phyloP scores from a whole-genome alignment of 768 basidiomycete species.

The Collybia sp. region DNA sequence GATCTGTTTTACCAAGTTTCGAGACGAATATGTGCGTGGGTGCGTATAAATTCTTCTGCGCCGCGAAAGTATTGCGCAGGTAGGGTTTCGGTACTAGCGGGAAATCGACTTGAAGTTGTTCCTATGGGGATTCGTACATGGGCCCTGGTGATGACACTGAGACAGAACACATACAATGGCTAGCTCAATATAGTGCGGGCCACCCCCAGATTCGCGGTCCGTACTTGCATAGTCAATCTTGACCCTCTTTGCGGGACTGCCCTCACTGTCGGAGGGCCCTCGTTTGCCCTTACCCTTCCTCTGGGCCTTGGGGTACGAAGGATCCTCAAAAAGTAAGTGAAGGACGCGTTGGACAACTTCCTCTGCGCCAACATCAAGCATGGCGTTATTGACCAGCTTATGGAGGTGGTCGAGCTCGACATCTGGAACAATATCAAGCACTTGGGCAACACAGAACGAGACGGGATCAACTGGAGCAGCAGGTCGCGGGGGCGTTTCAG shows the following conservation, averaged over 20 bases:
- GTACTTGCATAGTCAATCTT: constrained; percentile 52
- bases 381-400: constrained; percentile 40
- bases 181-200: constrained; percentile 41
- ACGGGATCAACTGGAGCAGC: constrained; percentile 12
- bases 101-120: constrained; percentile 52
- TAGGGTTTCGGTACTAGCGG: constrained; percentile 52
- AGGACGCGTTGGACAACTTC: constrained; percentile 50
- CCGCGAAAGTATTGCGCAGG: constrained; percentile 38
- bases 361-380: constrained; percentile 15
- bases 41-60: constrained; percentile 50
- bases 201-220: constrained; percentile 39
- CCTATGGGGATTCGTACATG: constrained; percentile 22
- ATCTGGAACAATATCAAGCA: constrained; percentile 70
- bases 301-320: constrained; percentile 50
- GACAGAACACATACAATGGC: constrained; percentile 40
- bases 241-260: constrained; percentile 26
- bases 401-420: constrained; percentile 53
- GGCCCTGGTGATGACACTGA: constrained; percentile 3
- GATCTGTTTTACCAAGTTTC: constrained; percentile 26
- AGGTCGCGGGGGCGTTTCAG: constrained; percentile 1
- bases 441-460: constrained; percentile 34
- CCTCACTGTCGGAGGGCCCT: constrained; percentile 25
- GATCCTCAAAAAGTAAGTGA: constrained; percentile 58
- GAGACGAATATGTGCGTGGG: constrained; percentile 55
- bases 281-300: constrained; percentile 28